These are phyloP conservation scores for Macrophomina phaseolina DNA, from an alignment of 2,329 filamentous ascomycete species.

Conservation along the genomic window DNA sequence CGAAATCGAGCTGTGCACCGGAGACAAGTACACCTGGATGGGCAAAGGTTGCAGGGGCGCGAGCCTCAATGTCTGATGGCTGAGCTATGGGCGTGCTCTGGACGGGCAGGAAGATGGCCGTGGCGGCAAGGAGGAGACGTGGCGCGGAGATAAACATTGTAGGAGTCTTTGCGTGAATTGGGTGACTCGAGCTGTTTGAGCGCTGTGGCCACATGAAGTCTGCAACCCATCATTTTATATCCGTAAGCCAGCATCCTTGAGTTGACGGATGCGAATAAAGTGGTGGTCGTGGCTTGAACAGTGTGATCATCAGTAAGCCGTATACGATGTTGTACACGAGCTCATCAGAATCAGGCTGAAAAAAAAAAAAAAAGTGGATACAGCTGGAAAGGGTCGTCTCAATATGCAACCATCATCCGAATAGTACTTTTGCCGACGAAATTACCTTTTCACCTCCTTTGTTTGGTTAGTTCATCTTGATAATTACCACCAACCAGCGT, in stretches of 20 bases:
- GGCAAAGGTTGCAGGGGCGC: neutral
- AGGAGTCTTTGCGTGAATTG: neutral
- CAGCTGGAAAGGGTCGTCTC: neutral
- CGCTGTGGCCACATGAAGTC: neutral
- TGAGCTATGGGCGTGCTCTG: neutral
- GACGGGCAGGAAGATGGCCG: conserved; percentile 33
- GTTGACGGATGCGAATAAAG: neutral
- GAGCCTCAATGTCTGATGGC: neutral
- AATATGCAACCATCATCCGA: neutral
- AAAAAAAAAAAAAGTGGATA: neutral
- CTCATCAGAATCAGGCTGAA: neutral
- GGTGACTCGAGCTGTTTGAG: neutral
- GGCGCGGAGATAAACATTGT: neutral
- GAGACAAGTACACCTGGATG: conserved; percentile 1
- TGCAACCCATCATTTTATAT: neutral
- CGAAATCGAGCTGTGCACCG: neutral
- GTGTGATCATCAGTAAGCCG: neutral
- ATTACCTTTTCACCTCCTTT: neutral
- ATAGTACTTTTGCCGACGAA: neutral
- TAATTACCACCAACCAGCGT: too few relatives aligned
- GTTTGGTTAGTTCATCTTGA: neutral
- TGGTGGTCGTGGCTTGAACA: neutral
- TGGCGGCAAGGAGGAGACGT: conserved; percentile 40
- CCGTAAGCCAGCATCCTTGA: neutral
- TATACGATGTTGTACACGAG: neutral